These are phyloP conservation scores for Schizochytrium sp. DNA, from an alignment of 108 stramenopile genomes.

Conservation along the genomic window DNA sequence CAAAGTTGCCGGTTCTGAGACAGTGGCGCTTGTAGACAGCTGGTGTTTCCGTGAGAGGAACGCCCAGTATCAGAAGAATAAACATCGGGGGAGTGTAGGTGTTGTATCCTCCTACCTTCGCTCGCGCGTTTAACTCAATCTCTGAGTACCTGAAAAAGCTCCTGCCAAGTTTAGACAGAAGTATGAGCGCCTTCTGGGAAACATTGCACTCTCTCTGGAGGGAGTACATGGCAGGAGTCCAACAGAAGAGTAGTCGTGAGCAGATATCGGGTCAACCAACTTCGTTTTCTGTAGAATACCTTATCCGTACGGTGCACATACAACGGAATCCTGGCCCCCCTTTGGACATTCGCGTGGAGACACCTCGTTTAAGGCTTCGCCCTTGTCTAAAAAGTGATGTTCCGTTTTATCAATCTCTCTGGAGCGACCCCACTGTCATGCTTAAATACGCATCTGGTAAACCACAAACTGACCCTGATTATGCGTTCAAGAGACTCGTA, in stretches of 20 bases:
- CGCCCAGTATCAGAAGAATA: too few relatives aligned
- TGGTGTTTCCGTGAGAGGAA: too few relatives aligned
- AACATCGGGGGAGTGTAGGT: too few relatives aligned
- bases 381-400: background rate
- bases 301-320: background rate
- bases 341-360: background rate
- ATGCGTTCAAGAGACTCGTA: background rate
- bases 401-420: background rate
- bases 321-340: background rate
- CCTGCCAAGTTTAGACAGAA: too few relatives aligned
- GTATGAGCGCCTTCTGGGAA: too few relatives aligned
- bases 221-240: background rate
- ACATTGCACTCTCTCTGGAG: background rate
- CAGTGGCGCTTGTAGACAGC: too few relatives aligned
- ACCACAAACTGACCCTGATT: constrained; percentile 11
- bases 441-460: background rate
- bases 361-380: background rate
- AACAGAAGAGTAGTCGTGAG: background rate
- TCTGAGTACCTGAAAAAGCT: too few relatives aligned
- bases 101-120: too few relatives aligned
- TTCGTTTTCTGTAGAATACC: background rate
- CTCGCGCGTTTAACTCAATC: too few relatives aligned
- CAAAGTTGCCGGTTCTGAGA: too few relatives aligned
- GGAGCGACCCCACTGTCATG: background rate
- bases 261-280: background rate